Percentiles rank a stretch among this genome's conserved stretches.
Conservation (phyloP, 2,329 filamentous ascomycete species). For the Alternaria gaisen region DNA sequence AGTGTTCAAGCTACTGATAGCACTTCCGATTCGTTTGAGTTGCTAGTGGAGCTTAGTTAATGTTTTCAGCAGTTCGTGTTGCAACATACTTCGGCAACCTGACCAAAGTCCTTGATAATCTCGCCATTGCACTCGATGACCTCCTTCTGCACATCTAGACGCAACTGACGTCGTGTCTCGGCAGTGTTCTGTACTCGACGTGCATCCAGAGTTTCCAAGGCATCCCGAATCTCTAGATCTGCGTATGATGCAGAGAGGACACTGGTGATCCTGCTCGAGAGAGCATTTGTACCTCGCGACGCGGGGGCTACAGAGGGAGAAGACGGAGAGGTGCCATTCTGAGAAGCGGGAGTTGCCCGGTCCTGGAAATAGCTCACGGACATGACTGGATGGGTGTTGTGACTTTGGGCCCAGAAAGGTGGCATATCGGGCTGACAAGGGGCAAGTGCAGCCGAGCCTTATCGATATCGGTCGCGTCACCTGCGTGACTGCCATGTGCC, state of each 20-base stretch:
- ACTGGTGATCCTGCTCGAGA: slow-evolving; percentile 82
- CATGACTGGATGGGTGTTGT: slow-evolving; percentile 36
- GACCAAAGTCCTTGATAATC: slow-evolving; percentile 86
- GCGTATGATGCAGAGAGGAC: slow-evolving; percentile 93
- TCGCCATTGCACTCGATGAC: slow-evolving; percentile 92
- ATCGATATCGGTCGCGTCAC: slow-evolving; percentile 41
- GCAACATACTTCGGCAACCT: slow-evolving; percentile 72
- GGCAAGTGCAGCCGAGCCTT: slow-evolving; percentile 37
- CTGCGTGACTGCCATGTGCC: slow-evolving; percentile 28
- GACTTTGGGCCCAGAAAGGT: slow-evolving; percentile 19
- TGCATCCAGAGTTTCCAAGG: slow-evolving; percentile 78
- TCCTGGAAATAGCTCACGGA: slow-evolving; percentile 46
- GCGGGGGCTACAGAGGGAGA: slow-evolving; percentile 32
- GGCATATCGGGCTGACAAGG: slow-evolving; percentile 21
- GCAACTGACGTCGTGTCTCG: slow-evolving; percentile 79
- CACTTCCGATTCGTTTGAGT: slow-evolving; percentile 82
- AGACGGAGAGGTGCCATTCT: slow-evolving; percentile 41
- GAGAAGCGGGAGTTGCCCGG: slow-evolving; percentile 35
- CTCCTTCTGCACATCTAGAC: slow-evolving; percentile 87
- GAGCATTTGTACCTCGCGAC: slow-evolving; percentile 64
- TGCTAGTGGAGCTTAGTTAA: slow-evolving; percentile 65
- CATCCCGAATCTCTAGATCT: slow-evolving; percentile 89
- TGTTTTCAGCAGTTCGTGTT: slow-evolving; percentile 1
- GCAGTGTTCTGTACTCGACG: slow-evolving; percentile 76
- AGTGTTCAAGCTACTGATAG: slow-evolving; percentile 79